A percentile compares a stretch with the other conserved stretches of the same genome.
Conservation (phyloP, 2,329 filamentous ascomycete species). For the Apiospora sp. region DNA sequence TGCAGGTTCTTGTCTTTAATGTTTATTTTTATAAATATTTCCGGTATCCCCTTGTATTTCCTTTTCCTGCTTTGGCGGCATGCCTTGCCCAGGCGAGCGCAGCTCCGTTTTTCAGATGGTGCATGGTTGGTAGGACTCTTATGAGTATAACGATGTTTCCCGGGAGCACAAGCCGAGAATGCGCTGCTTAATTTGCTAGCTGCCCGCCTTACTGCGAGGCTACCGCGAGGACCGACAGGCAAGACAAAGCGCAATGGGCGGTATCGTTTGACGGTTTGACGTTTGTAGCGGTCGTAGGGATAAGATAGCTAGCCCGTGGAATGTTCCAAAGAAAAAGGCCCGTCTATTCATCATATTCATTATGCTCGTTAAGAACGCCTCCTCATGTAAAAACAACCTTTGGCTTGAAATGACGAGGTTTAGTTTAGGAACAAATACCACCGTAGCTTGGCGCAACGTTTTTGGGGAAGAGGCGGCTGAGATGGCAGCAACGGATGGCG, state of each 20-base stretch:
- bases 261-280: slow-evolving; percentile 8
- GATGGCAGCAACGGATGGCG: neutral
- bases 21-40: slow-evolving; percentile 3
- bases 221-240: neutral
- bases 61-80: neutral
- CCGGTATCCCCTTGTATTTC: neutral
- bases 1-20: slow-evolving; percentile 13
- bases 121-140: neutral
- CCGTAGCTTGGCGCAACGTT: neutral
- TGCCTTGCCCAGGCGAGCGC: neutral
- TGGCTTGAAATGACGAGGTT: neutral
- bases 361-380: neutral
- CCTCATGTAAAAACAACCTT: neutral
- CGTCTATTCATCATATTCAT: neutral
- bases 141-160: neutral
- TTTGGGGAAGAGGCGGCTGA: neutral
- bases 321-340: neutral
- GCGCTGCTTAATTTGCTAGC: too few relatives aligned
- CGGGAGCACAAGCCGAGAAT: neutral
- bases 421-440: neutral
- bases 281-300: neutral
- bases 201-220: neutral
- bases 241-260: slow-evolving; percentile 4
- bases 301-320: neutral
- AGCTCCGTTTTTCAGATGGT: neutral